A percentile compares a stretch with the other conserved stretches of the same genome.
These are phyloP conservation scores for Tritrichomonas musculus DNA, from an alignment of 208 protist genomes.

Conservation along the genomic window DNA sequence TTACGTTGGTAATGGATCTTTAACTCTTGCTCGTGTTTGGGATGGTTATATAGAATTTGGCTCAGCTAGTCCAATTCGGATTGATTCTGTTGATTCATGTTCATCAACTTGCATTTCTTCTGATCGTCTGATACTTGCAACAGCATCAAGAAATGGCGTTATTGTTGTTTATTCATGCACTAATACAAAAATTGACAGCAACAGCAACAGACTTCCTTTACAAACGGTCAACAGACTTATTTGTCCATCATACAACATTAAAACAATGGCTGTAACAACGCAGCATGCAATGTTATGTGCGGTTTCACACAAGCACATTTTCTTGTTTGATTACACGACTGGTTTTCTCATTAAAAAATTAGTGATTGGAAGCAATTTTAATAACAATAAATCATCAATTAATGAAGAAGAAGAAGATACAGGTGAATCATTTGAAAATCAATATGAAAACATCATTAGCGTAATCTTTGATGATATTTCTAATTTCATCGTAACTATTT, in stretches of 20 bases:
- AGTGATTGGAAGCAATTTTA: too few species aligned
- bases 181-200: background rate
- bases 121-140: background rate
- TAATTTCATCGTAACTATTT: background rate
- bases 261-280: background rate
- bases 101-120: background rate
- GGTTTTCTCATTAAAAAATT: background rate
- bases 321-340: background rate
- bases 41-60: background rate
- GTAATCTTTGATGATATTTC: background rate
- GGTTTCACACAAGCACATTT: background rate
- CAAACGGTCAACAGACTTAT: background rate
- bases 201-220: too few species aligned
- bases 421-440: too few species aligned
- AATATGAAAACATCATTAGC: background rate
- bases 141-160: background rate
- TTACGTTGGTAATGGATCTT: background rate
- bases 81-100: background rate
- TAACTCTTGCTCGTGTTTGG: background rate
- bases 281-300: background rate
- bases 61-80: too few species aligned
- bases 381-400: too few species aligned
- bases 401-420: too few species aligned
- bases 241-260: background rate
- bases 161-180: background rate